Conservation (phyloP, 2,329 filamentous ascomycete genomes). For the Ceratocystis eucalypticola region DNA sequence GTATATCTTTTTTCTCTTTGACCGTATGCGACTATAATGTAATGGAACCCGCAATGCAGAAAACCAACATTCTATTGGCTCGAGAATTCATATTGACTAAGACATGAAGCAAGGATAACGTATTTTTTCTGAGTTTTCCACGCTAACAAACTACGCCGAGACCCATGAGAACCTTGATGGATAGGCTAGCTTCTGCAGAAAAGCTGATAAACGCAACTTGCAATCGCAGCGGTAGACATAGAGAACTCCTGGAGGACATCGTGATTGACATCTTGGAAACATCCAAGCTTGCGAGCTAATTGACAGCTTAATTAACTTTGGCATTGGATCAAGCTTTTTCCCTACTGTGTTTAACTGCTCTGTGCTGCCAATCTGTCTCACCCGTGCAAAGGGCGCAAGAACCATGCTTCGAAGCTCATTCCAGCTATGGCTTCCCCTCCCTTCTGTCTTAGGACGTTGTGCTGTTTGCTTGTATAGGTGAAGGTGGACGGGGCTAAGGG, state of each 20-base stretch:
- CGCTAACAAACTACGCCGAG: background rate
- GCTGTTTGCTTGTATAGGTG: background rate
- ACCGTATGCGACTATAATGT: background rate
- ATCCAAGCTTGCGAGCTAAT: background rate
- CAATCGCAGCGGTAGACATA: background rate
- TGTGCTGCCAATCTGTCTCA: background rate
- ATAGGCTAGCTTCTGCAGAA: background rate
- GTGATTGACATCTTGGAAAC: background rate
- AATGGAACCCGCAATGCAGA: background rate
- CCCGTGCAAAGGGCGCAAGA: background rate
- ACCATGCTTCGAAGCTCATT: background rate
- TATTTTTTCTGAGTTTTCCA: background rate
- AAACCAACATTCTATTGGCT: background rate
- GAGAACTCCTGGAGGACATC: background rate
- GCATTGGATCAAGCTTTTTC: background rate
- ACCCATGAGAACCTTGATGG: slow-evolving; percentile 1
- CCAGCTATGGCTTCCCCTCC: background rate
- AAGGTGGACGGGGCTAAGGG: background rate
- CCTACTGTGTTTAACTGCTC: background rate
- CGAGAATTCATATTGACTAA: background rate
- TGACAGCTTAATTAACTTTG: background rate
- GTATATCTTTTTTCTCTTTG: background rate
- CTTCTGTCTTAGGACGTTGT: background rate
- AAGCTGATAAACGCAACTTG: background rate
- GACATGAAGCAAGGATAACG: background rate